These are phyloP conservation scores for Argentina anserina DNA, from an alignment of 306 rosid species.

Conservation along the genomic window DNA sequence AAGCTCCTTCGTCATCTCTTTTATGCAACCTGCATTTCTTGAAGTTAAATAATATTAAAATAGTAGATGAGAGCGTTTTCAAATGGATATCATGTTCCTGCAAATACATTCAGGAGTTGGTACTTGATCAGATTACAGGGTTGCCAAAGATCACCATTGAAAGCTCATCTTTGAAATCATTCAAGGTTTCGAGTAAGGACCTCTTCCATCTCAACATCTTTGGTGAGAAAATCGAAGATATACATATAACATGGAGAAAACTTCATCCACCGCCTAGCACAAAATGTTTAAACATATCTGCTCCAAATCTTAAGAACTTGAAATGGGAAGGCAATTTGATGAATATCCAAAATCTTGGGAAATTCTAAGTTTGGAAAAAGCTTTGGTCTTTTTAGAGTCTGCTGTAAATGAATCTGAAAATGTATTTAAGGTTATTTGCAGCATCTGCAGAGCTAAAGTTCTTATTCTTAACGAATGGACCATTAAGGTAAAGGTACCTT, in stretches of 20 bases:
- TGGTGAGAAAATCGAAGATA: background rate
- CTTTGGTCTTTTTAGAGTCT: background rate
- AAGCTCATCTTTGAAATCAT: background rate
- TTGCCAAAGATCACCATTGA: background rate
- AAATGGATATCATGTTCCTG: background rate
- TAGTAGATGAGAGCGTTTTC: constrained; percentile 7
- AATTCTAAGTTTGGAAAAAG: background rate
- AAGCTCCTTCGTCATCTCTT: background rate
- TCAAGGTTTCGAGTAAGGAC: background rate
- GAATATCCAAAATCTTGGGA: background rate
- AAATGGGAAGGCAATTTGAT: background rate
- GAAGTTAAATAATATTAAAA: background rate
- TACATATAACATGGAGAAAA: background rate
- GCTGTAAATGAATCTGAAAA: background rate
- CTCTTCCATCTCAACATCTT: background rate
- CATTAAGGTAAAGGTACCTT: background rate
- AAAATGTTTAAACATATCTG: background rate
- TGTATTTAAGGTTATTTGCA: background rate
- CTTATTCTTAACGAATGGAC: background rate
- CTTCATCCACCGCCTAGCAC: background rate
- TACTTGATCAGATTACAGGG: background rate
- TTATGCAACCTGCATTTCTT: background rate
- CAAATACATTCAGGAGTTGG: constrained; percentile 1
- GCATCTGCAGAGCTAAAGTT: background rate
- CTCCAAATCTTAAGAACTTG: too few species aligned